Base-by-base conservation (phyloP, 2,329 filamentous ascomycete genomes). In the Elsinoe batatas region DNA sequence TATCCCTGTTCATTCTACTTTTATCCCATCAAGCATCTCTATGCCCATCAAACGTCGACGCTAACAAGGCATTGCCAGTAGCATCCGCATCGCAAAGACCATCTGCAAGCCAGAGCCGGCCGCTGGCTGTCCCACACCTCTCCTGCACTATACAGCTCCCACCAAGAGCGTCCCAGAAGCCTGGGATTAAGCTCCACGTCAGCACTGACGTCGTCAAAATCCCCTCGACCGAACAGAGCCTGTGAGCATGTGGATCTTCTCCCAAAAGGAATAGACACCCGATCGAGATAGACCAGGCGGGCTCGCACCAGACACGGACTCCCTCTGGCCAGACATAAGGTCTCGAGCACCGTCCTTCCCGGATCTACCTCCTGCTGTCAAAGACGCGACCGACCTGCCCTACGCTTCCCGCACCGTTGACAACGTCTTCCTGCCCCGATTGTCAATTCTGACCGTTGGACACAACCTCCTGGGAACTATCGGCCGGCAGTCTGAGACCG, bases 391-490 rank as follows among this genome's bases (percentile, higher is more conserved):
- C 53, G 32, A 33, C 53, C 26, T 47, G 53, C 53, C 53, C 53
- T 55, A 55, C 33, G 53, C 53, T 55, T 42, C 53, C 40, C 40
- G 40, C 38, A 36, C 53, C 53, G 53, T 55, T 55, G n/a, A 7
- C 33, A 55, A 55, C 53, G 53, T 55, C 53, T 54, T 47, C 26
- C 40, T 30, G 53, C 53, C 53, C 53, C 53, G 53, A 55, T 55
- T 55, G 53, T 55, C 53, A 55, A 55, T 55, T 55, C 37, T 15
- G n/a, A 36, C 53, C 53, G 53, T 55, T 55, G 37, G 13, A 44
- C 49, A 53, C 40, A 42, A 55, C 53, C 53, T 55, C 53, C 53
- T 55, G 53, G 53, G 53, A 55, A 55, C 53, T 55, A 55, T 55
- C 53, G 53, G 53, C 53, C 53, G 53, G 53, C 53, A 55, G 53